Base-by-base conservation (phyloP, 2,329 filamentous ascomycete species). In the Alternaria sp. region DNA sequence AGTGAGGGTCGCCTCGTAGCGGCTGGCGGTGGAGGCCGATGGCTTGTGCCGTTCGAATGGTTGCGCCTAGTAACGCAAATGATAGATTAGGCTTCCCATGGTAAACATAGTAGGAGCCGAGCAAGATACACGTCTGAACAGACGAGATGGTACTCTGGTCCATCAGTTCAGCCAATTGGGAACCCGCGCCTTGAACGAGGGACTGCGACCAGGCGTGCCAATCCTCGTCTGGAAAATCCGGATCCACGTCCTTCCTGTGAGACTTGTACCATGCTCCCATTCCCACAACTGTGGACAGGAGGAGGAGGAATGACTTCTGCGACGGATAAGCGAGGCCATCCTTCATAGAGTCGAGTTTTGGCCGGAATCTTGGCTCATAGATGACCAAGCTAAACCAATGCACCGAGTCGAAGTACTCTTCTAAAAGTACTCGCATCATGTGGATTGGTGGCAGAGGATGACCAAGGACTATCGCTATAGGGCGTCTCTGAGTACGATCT, bases 361-460 rank as follows among this genome's bases (percentile, higher is more conserved):
- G 66, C 21, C 81, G 78, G 50, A 83, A 82, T 25, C 73, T 80
- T 1, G 81, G 81, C 55, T 83, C 81, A 57, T 80, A 80, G 18
- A 84, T 72, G 1, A 81, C 80, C 5, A 83, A 71, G 15, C 81
- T 82, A 58, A 84, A 83, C 81, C 82, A 84, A 67, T 83, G 81
- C 15, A 84, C 77, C 2, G 79, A 68, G 53, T 78, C 73, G 55
- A 83, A 81, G 53, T 83, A 83, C 18, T 80, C 75, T 58, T 82
- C 80, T 10, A 83, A 51, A 2, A 82, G 69, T 18, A 70, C 59
- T n/a, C 73, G 63, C 45, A 79, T 72, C 6, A 75, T 45, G 2
- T 76, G 63, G 10, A 68, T 63, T 1, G 74, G 45, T 6, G 81
- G 81, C 14, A 82, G 57, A 7, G 69, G 50, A 21, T 58, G 60